Evolutionary conservation across 768 basidiomycete species (phyloP), one percentile per base, ranked within the genome.

Genomic region (Leccinum imitatum): DNA sequence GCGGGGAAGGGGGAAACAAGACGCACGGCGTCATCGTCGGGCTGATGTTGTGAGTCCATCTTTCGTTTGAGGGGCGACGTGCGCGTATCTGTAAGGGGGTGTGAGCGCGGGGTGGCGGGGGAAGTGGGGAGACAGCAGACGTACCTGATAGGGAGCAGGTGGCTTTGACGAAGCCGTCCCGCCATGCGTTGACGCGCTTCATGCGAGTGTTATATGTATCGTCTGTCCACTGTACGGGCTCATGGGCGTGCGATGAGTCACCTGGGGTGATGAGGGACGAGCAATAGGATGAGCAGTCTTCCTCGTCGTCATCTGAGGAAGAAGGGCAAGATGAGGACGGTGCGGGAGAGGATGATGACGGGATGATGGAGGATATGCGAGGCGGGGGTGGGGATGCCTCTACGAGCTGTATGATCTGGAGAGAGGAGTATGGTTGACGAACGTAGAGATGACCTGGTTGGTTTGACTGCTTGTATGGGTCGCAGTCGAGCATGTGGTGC

Each of bases 321-420:
- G 65, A 69, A 1, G 59, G 80, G 71, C 67, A 75, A 14, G 76
- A 76, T 27, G 72, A 74, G 30, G 62, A 75, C 11, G 76, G 75
- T 27, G 72, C 74, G 30, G 62, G 78, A 3, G 75, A 76, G 17
- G 73, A 73, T 78, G 73, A 72, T 75, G 77, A 57, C 3, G 59
- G 57, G 61, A 67, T 58, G 67, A 66, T 65, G 63, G 70, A 68
- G 68, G 75, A 61, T 73, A 81, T 51, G 76, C 71, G 48, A 79
- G 73, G 53, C 67, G 78, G 75, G 0, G 87, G 87, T 1, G 87
- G 80, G 0, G 68, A 35, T 0, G 83, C 85, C 67, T 90, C 89
- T 53, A 85, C 84, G 73, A 90, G 88, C 75, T 90, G 84, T 54
- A 91, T 90, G 76, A 89, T 84, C 70, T 86, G 82, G 21, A 85